These are phyloP conservation scores for Coemansia guatemalensis DNA, from an alignment of 192 early-diverging fungal species.

Conservation along the genomic window DNA sequence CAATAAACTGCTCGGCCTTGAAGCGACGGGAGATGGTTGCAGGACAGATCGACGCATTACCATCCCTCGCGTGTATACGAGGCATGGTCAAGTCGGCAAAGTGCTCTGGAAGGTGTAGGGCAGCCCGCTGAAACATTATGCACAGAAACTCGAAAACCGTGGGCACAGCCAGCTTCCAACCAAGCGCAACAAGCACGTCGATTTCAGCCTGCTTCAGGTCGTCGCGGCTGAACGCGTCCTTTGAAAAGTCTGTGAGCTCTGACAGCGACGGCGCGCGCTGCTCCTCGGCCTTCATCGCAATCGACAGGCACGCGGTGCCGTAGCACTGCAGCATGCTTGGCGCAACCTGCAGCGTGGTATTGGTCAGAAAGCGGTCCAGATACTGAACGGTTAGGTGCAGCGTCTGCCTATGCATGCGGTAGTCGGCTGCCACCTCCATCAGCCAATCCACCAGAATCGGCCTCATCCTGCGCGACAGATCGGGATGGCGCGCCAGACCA, in stretches of 20 bases:
- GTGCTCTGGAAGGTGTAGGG: conserved; percentile 22
- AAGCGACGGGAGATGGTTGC: conserved; percentile 33
- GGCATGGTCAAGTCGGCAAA: conserved; percentile 25
- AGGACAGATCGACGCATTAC: conserved; percentile 9
- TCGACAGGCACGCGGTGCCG: conserved; percentile 53
- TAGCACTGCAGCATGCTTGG: conserved; percentile 54
- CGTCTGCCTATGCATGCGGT: conserved; percentile 53
- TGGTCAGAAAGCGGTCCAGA: conserved; percentile 47
- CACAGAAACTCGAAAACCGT: conserved; percentile 48
- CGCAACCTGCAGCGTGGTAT: conserved; percentile 24
- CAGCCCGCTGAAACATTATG: conserved; percentile 49
- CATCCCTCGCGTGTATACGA: neutral
- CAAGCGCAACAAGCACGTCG: conserved; percentile 44
- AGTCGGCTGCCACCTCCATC: conserved; percentile 55
- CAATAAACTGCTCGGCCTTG: conserved; percentile 23
- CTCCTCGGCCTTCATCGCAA: conserved; percentile 57
- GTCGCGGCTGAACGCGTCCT: conserved; percentile 47
- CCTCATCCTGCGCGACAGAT: conserved; percentile 52
- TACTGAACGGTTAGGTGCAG: conserved; percentile 51
- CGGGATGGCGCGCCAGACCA: conserved; percentile 44
- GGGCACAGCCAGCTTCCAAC: conserved; percentile 49
- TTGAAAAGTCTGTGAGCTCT: conserved; percentile 49
- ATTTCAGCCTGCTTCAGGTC: conserved; percentile 51
- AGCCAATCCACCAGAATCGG: conserved; percentile 60
- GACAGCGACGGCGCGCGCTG: conserved; percentile 43